phyloP scores from a whole-genome alignment of 257 asterid species.

The Agastache rugosa region DNA sequence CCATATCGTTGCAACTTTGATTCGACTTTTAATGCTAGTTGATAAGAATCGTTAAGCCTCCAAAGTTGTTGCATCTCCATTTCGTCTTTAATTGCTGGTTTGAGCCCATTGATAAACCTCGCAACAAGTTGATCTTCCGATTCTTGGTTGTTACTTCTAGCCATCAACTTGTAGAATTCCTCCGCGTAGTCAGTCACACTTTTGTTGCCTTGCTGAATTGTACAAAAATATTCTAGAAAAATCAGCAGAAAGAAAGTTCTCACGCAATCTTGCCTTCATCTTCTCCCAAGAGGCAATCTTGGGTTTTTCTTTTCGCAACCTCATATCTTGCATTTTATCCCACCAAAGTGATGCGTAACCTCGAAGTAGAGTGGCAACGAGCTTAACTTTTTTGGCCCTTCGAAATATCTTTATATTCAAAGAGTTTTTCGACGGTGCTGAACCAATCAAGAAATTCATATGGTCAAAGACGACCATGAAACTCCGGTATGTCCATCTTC shows the following conservation, averaged over 20 bases:
- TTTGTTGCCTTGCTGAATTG: neutral
- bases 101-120: slow-evolving; percentile 17
- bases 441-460: slow-evolving; percentile 30
- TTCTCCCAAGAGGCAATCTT: neutral
- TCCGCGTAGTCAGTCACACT: neutral
- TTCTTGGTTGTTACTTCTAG: neutral
- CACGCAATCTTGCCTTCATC: neutral
- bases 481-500: neutral
- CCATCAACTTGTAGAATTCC: neutral
- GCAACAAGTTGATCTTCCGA: slow-evolving; percentile 16
- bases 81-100: neutral
- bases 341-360: slow-evolving; percentile 33
- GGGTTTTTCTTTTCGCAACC: neutral
- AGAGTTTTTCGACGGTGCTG: neutral
- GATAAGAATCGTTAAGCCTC: too few relatives aligned
- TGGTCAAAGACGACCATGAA: slow-evolving; percentile 26
- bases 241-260: neutral
- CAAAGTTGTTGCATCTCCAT: neutral
- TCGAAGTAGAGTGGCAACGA: slow-evolving; percentile 15
- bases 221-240: slow-evolving; percentile 14
- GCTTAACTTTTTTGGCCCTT: slow-evolving; percentile 19
- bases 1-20: neutral
- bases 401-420: neutral
- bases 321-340: neutral
- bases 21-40: slow-evolving; percentile 4